Percentiles rank a stretch among this genome's conserved stretches.
Evolutionary conservation across 2,329 filamentous ascomycete species (phyloP).

Genomic region (Colletotrichum magnum): DNA sequence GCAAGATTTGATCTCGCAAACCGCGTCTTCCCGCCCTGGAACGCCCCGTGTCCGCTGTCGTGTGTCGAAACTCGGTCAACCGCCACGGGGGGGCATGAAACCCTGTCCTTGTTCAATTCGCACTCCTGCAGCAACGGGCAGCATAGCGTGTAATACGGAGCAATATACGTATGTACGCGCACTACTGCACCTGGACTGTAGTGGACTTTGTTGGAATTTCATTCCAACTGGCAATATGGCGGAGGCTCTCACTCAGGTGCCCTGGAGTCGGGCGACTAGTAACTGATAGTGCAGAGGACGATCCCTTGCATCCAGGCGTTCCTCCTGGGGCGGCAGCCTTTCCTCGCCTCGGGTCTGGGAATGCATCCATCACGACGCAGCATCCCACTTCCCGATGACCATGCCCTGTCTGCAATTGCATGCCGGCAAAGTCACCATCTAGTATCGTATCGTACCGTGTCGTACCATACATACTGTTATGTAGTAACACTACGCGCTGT

Average conservation of each 20-base stretch:
- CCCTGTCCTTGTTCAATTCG: slow-evolving; percentile 31
- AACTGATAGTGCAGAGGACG: neutral
- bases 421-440: neutral
- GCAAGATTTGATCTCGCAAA: slow-evolving; percentile 40
- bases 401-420: neutral
- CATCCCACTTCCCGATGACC: slow-evolving; percentile 32
- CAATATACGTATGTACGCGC: neutral
- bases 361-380: slow-evolving; percentile 30
- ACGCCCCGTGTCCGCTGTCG: slow-evolving; percentile 31
- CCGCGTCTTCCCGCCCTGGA: slow-evolving; percentile 36
- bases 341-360: slow-evolving; percentile 2
- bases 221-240: no score
- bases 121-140: slow-evolving; percentile 15
- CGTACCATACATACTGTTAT: no score
- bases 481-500: no score
- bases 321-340: neutral
- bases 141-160: neutral
- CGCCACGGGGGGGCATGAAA: neutral
- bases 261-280: no score
- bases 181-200: neutral
- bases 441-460: no score
- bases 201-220: no score
- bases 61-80: slow-evolving; percentile 22
- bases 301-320: slow-evolving; percentile 1
- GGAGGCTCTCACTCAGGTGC: no score